A percentile compares a stretch with the other conserved stretches of the same genome.
Evolutionary conservation across 306 rosid genomes (phyloP).

Genomic region (Cucumis melo): DNA sequence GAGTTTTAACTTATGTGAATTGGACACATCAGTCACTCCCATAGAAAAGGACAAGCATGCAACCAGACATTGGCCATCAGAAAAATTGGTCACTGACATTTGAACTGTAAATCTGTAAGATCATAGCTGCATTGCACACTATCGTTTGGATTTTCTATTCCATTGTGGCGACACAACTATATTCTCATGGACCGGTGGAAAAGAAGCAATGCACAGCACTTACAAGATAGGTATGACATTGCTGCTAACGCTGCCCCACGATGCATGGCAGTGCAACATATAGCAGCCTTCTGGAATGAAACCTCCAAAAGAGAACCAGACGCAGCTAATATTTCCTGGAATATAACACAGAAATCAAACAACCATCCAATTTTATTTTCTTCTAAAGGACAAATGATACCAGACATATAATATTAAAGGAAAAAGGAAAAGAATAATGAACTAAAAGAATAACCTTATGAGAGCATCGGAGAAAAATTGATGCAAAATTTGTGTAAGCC

Average conservation of each 20-base stretch:
- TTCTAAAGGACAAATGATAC: not conserved
- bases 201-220: conserved; percentile 14
- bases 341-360: conserved; percentile 13
- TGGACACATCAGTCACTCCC: not conserved
- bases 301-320: conserved; percentile 72
- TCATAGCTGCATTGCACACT: not conserved
- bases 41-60: not conserved
- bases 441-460: conserved; percentile 40
- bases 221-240: conserved; percentile 93
- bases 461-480: conserved; percentile 61
- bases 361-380: not conserved
- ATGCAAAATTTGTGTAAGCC: conserved; percentile 86
- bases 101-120: not conserved
- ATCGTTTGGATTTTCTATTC: not conserved
- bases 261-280: conserved; percentile 98
- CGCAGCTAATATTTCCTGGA: conserved; percentile 69
- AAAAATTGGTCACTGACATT: not conserved
- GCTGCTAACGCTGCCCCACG: conserved; percentile 98
- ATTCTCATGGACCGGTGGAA: not conserved
- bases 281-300: conserved; percentile 85
- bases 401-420: not conserved
- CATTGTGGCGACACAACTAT: not conserved
- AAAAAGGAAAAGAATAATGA: not conserved
- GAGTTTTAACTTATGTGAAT: not conserved
- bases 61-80: not conserved